phyloP scores from a whole-genome alignment of 345 rosid species.

The Gossypium arboreum region DNA sequence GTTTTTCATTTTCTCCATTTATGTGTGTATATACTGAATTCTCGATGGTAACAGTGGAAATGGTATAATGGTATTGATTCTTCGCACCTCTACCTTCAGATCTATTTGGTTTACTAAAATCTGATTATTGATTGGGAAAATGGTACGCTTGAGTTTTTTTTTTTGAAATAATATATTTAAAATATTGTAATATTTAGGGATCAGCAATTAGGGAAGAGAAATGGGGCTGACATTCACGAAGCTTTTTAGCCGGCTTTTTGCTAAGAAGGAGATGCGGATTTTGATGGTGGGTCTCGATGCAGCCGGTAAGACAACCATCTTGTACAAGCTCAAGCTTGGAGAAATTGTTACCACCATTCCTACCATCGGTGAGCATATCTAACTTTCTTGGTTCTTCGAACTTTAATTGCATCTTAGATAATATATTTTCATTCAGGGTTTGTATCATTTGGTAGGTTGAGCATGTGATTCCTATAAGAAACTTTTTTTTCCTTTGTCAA shows the following conservation, averaged over 20 bases:
- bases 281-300: slow-evolving; percentile 6
- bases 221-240: not conserved
- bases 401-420: not conserved
- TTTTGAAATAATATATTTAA: not conserved
- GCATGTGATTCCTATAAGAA: not conserved
- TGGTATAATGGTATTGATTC: not conserved
- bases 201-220: not conserved
- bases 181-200: not conserved
- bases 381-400: not conserved
- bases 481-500: not conserved
- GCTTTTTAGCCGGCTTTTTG: slow-evolving; percentile 9
- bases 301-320: slow-evolving; percentile 3
- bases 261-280: slow-evolving; percentile 7
- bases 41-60: not conserved
- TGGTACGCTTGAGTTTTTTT: not conserved
- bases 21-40: not conserved
- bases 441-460: slow-evolving; percentile 1
- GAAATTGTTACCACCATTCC: slow-evolving; percentile 5
- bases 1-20: not conserved
- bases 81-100: not conserved
- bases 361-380: not conserved
- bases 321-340: slow-evolving; percentile 6
- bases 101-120: not conserved
- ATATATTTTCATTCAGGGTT: not conserved
- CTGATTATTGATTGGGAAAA: not conserved